Percentiles rank a stretch among this genome's conserved stretches.
phyloP scores from a whole-genome alignment of 2,329 filamentous ascomycete species.

The Hypoxylon sp. region DNA sequence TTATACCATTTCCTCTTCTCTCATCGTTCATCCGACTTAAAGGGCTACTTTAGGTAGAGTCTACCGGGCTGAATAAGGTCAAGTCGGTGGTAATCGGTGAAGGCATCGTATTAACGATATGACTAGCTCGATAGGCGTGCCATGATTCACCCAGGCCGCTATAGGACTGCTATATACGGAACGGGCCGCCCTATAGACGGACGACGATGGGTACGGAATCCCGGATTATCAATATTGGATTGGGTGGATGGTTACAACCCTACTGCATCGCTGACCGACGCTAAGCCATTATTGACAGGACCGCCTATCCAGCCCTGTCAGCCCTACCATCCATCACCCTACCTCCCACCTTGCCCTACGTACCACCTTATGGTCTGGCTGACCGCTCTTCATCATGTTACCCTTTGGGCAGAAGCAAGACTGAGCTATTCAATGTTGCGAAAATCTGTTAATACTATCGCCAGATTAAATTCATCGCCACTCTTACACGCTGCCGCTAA shows the following conservation, averaged over 20 bases:
- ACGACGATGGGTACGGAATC: conserved; percentile 23
- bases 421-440: too few species aligned
- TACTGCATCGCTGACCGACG: conserved; percentile 23
- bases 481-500: too few species aligned
- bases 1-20: conserved; percentile 15
- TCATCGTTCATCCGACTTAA: not conserved
- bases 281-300: conserved; percentile 29
- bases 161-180: conserved; percentile 7
- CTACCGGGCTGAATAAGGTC: conserved; percentile 25
- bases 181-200: conserved; percentile 14
- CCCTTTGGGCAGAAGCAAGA: too few species aligned
- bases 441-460: conserved; percentile 6
- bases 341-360: conserved; percentile 21
- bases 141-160: conserved; percentile 1
- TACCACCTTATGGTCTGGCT: conserved; percentile 19
- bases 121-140: not conserved
- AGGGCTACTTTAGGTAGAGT: conserved; percentile 6
- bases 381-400: conserved; percentile 14
- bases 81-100: conserved; percentile 22
- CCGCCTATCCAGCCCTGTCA: conserved; percentile 34
- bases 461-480: not conserved
- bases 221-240: conserved; percentile 25
- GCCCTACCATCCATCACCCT: conserved; percentile 25
- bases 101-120: not conserved
- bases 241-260: conserved; percentile 22